Conservation (phyloP, 768 basidiomycete species). For the Russula abietina region DNA sequence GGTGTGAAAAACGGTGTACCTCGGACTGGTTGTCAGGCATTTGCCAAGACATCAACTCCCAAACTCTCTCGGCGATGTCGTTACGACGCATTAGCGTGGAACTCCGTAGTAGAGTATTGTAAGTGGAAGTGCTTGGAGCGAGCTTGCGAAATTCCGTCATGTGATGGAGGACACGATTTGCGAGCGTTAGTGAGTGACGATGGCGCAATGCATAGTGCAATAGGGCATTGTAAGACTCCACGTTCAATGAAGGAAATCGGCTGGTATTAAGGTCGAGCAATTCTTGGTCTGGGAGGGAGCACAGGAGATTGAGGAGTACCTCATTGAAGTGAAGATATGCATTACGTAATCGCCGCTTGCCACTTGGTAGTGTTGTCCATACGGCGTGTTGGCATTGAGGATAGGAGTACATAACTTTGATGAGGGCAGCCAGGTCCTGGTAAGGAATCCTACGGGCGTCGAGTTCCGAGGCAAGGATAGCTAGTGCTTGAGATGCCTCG, state of each 20-base stretch:
- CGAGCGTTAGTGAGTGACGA: slow-evolving; percentile 45
- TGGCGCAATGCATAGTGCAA: slow-evolving; percentile 62
- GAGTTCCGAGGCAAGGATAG: slow-evolving; percentile 19
- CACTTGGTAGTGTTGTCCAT: slow-evolving; percentile 25
- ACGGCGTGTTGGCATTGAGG: slow-evolving; percentile 28
- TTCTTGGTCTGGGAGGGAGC: neutral
- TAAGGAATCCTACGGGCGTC: slow-evolving; percentile 10
- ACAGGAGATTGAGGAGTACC: slow-evolving; percentile 29
- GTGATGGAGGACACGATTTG: slow-evolving; percentile 45
- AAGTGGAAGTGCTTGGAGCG: slow-evolving; percentile 44
- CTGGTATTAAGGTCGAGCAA: neutral
- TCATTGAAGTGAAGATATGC: slow-evolving; percentile 32
- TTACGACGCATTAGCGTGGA: slow-evolving; percentile 45
- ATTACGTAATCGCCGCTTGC: slow-evolving; percentile 11
- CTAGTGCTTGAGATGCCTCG: slow-evolving; percentile 23
- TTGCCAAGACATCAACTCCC: slow-evolving; percentile 33
- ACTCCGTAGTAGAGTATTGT: slow-evolving; percentile 54
- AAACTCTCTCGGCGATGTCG: slow-evolving; percentile 37
- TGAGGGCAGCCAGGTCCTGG: slow-evolving; percentile 15
- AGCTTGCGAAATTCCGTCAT: slow-evolving; percentile 45
- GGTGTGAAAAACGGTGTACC: neutral
- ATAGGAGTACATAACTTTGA: slow-evolving; percentile 22
- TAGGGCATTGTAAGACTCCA: slow-evolving; percentile 52
- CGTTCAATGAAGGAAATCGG: slow-evolving; percentile 34
- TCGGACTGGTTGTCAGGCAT: slow-evolving; percentile 21